Conservation (phyloP, 108 stramenopile species). For the Skeletonema marinoi region DNA sequence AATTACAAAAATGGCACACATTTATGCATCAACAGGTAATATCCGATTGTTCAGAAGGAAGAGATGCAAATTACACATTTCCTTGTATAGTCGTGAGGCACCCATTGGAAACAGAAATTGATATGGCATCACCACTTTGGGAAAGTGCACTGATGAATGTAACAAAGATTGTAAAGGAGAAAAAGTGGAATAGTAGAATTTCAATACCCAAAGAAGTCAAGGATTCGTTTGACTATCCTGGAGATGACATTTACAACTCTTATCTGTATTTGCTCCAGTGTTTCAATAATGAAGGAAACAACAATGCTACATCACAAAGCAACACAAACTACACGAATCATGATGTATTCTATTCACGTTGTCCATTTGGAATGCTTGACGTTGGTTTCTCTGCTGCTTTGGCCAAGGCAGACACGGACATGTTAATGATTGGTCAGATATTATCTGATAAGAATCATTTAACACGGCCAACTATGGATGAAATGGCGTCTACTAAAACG, state of each 20-base stretch:
- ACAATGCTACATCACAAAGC: slow-evolving; percentile 1
- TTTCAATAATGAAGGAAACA: slow-evolving; percentile 1
- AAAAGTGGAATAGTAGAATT: slow-evolving; percentile 31
- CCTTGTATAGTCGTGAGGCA: slow-evolving; percentile 31
- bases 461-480: slow-evolving; percentile 9
- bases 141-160: slow-evolving; percentile 28
- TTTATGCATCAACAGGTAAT: slow-evolving; percentile 28
- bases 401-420: slow-evolving; percentile 44
- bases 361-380: slow-evolving; percentile 58
- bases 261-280: slow-evolving; percentile 51
- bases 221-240: slow-evolving; percentile 48
- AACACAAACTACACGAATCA: not conserved
- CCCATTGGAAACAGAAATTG: slow-evolving; percentile 61
- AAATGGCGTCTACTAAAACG: slow-evolving; percentile 3
- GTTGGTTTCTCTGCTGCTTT: slow-evolving; percentile 58
- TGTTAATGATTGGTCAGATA: slow-evolving; percentile 46
- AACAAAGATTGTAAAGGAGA: slow-evolving; percentile 11
- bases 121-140: slow-evolving; percentile 42
- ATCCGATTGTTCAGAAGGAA: slow-evolving; percentile 12
- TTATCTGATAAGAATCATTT: slow-evolving; percentile 33
- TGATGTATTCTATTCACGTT: slow-evolving; percentile 22
- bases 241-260: slow-evolving; percentile 40
- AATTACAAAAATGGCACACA: slow-evolving; percentile 33
- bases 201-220: slow-evolving; percentile 42
- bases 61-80: slow-evolving; percentile 1